phyloP scores from a whole-genome alignment of 164 flowering plant genomes.

The Stephania yunnanensis region DNA sequence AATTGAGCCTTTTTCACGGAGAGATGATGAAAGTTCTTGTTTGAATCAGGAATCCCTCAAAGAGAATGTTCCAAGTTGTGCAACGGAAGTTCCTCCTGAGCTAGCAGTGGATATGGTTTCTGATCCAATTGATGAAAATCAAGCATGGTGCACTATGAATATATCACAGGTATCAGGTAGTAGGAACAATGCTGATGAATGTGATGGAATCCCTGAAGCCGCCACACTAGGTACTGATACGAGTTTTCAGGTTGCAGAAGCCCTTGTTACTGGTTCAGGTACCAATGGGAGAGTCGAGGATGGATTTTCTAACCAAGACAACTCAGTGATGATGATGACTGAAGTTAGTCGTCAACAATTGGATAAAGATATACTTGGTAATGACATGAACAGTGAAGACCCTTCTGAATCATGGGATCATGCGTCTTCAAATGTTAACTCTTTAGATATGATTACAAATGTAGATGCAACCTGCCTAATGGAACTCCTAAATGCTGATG shows the following conservation, averaged over 20 bases:
- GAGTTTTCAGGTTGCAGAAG: slow-evolving; percentile 18
- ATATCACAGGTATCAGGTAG: slow-evolving; percentile 14
- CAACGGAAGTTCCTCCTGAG: slow-evolving; percentile 13
- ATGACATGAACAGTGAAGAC: neutral
- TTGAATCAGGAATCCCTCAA: slow-evolving; percentile 11
- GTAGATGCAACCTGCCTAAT: slow-evolving; percentile 2
- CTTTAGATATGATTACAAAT: slow-evolving; percentile 10
- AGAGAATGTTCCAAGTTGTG: slow-evolving; percentile 7
- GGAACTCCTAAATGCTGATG: slow-evolving; percentile 8
- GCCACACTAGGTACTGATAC: slow-evolving; percentile 7
- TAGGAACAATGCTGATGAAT: slow-evolving; percentile 15
- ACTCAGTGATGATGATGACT: slow-evolving; percentile 8
- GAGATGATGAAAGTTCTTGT: slow-evolving; percentile 13
- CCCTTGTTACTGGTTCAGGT: slow-evolving; percentile 15
- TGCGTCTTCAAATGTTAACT: slow-evolving; percentile 10
- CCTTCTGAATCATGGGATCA: slow-evolving; percentile 10
- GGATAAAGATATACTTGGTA: slow-evolving; percentile 11
- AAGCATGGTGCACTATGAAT: slow-evolving; percentile 5
- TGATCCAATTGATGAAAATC: slow-evolving; percentile 12
- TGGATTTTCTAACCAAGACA: slow-evolving; percentile 8
- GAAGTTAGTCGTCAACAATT: slow-evolving; percentile 12
- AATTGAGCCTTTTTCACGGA: slow-evolving; percentile 11
- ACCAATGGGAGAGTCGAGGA: slow-evolving; percentile 11
- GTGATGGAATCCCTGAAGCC: slow-evolving; percentile 15
- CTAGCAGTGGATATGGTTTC: slow-evolving; percentile 10